Evolutionary conservation across 129 eudicot species (phyloP).

Genomic region (Silybum marianum): DNA sequence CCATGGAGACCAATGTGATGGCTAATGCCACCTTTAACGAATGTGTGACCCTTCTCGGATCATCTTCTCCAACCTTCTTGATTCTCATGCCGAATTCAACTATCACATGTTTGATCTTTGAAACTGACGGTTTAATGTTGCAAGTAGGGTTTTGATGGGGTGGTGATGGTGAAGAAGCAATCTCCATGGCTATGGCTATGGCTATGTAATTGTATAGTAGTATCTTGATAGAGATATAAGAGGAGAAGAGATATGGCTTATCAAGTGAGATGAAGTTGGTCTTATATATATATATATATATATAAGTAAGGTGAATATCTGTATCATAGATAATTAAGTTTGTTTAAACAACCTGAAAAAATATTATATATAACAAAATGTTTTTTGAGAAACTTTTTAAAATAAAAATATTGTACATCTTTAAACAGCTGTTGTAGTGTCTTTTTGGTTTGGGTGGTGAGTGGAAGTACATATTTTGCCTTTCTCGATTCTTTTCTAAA

Average conservation of each 20-base stretch:
- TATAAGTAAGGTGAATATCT: conserved; percentile 1
- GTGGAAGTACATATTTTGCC: conserved; percentile 33
- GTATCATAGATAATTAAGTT: background rate
- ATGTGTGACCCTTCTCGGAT: conserved; percentile 67
- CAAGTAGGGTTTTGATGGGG: conserved; percentile 11
- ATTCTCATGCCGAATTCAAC: conserved; percentile 15
- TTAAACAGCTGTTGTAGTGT: conserved; percentile 4
- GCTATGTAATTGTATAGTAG: background rate
- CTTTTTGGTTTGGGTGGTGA: conserved; percentile 19
- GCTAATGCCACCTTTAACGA: conserved; percentile 68
- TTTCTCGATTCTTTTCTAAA: background rate
- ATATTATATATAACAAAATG: too few species aligned
- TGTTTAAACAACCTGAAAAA: background rate
- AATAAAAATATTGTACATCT: background rate
- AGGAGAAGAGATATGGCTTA: conserved; percentile 41
- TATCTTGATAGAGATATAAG: background rate
- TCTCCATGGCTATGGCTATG: conserved; percentile 31
- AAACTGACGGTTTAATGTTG: background rate
- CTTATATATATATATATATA: conserved; percentile 39
- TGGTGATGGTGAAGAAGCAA: conserved; percentile 32
- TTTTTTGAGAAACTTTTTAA: background rate
- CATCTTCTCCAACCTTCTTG: conserved; percentile 57
- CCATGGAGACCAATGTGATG: conserved; percentile 63
- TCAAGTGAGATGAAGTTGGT: conserved; percentile 40
- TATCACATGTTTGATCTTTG: conserved; percentile 34